Conservation (phyloP, 2,329 filamentous ascomycete species). For the Pseudopyricularia cyperi region DNA sequence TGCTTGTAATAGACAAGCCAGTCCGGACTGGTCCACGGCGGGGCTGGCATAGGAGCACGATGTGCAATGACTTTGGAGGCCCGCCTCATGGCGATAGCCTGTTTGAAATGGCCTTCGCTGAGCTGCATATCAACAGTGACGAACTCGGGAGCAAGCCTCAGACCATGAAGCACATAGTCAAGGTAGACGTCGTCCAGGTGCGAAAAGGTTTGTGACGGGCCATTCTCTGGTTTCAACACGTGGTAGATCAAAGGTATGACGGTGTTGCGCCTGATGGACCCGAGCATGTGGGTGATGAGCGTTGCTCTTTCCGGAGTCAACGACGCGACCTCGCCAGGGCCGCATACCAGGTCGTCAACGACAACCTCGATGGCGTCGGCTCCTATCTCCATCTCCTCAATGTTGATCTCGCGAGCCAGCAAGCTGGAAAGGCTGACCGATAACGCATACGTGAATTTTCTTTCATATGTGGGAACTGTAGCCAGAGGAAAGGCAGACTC, state of each 20-base stretch:
- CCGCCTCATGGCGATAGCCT: constrained; percentile 36
- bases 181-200: constrained; percentile 26
- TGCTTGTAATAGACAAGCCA: constrained; percentile 46
- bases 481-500: constrained; percentile 55
- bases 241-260: constrained; percentile 47
- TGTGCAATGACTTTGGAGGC: constrained; percentile 50
- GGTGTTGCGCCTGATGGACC: constrained; percentile 47
- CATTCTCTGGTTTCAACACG: constrained; percentile 22
- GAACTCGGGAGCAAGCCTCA: constrained; percentile 51
- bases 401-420: constrained; percentile 37
- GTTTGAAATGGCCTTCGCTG: constrained; percentile 33
- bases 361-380: constrained; percentile 54
- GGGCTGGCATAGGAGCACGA: constrained; percentile 23
- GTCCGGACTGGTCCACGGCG: constrained; percentile 41
- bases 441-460: constrained; percentile 54
- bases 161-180: constrained; percentile 43
- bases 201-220: constrained; percentile 9
- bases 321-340: constrained; percentile 2
- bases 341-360: constrained; percentile 24
- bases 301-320: constrained; percentile 23
- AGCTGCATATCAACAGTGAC: constrained; percentile 48
- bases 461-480: constrained; percentile 43
- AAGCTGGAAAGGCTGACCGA: constrained; percentile 47
- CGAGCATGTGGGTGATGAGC: constrained; percentile 44
- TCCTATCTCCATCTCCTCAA: constrained; percentile 53